phyloP scores from a whole-genome alignment of 192 early-diverging fungal genomes.

The Umbelopsis sp. region DNA sequence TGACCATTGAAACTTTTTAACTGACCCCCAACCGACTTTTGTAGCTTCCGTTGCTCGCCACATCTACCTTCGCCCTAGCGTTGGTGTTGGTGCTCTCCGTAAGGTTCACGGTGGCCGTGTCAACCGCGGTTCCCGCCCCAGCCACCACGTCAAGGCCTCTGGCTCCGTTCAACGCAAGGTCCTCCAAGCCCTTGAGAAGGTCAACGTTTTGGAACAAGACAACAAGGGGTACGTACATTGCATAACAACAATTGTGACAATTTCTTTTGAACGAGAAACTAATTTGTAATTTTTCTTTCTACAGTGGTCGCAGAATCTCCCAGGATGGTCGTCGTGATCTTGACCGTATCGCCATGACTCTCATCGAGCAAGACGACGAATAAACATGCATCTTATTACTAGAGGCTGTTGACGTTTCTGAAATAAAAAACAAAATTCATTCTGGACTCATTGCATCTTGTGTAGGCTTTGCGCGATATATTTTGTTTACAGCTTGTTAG shows the following conservation, averaged over 20 bases:
- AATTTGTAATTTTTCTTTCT: background rate
- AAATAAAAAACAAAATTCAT: conserved; percentile 13
- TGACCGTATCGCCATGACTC: conserved; percentile 87
- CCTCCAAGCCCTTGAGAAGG: conserved; percentile 98
- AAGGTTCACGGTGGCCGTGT: conserved; percentile 92
- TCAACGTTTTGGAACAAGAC: conserved; percentile 95
- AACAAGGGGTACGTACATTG: conserved; percentile 65
- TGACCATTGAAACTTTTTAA: background rate
- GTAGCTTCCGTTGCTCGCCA: conserved; percentile 93
- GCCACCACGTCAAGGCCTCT: conserved; percentile 83
- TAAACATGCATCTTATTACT: conserved; percentile 20
- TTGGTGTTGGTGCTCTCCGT: conserved; percentile 93
- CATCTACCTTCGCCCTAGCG: conserved; percentile 94
- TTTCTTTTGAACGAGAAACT: background rate
- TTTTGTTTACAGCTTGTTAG: too few relatives aligned
- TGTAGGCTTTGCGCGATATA: too few relatives aligned
- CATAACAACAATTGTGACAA: background rate
- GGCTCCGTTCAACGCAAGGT: conserved; percentile 95
- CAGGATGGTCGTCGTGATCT: conserved; percentile 97
- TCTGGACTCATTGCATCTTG: background rate
- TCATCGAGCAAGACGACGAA: conserved; percentile 37
- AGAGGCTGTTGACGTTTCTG: conserved; percentile 21
- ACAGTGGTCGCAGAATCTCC: conserved; percentile 93
- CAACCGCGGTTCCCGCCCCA: conserved; percentile 93
- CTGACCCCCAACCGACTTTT: background rate